Evolutionary conservation across 495 filamentous ascomycete species (phyloP).

Genomic region (Pyrenula aspistea): DNA sequence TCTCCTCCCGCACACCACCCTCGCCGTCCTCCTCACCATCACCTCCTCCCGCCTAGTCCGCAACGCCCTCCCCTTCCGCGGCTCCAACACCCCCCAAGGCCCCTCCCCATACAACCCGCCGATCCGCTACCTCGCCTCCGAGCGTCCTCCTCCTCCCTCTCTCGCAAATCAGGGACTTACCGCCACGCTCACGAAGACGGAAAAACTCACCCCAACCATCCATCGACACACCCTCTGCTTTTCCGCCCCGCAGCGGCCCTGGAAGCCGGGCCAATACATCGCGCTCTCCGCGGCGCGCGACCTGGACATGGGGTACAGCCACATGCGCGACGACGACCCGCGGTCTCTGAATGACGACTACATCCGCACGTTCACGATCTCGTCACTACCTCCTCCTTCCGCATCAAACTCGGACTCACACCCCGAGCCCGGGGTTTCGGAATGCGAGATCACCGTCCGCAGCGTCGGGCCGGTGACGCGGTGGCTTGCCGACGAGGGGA

Average conservation of each 20-base stretch:
- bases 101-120: slow-evolving; percentile 61
- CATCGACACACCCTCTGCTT: slow-evolving; percentile 51
- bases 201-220: slow-evolving; percentile 50
- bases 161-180: slow-evolving; percentile 14
- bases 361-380: slow-evolving; percentile 69
- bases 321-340: slow-evolving; percentile 74
- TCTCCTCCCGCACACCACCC: slow-evolving; percentile 54
- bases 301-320: slow-evolving; percentile 58
- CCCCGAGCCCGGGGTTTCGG: slow-evolving; percentile 12
- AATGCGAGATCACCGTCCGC: slow-evolving; percentile 61
- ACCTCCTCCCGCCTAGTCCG: slow-evolving; percentile 47
- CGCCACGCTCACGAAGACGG: slow-evolving; percentile 41
- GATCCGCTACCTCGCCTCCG: slow-evolving; percentile 40
- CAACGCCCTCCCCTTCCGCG: slow-evolving; percentile 54
- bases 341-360: slow-evolving; percentile 72
- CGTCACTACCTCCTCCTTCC: slow-evolving; percentile 34
- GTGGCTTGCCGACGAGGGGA: slow-evolving; percentile 46
- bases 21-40: slow-evolving; percentile 56
- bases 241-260: slow-evolving; percentile 27
- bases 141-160: slow-evolving; percentile 21
- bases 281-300: slow-evolving; percentile 58
- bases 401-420: too few species aligned
- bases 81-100: slow-evolving; percentile 29
- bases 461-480: slow-evolving; percentile 54
- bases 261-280: slow-evolving; percentile 62